phyloP scores from a whole-genome alignment of 768 basidiomycete genomes.

The Amanita pseudoporphyria region DNA sequence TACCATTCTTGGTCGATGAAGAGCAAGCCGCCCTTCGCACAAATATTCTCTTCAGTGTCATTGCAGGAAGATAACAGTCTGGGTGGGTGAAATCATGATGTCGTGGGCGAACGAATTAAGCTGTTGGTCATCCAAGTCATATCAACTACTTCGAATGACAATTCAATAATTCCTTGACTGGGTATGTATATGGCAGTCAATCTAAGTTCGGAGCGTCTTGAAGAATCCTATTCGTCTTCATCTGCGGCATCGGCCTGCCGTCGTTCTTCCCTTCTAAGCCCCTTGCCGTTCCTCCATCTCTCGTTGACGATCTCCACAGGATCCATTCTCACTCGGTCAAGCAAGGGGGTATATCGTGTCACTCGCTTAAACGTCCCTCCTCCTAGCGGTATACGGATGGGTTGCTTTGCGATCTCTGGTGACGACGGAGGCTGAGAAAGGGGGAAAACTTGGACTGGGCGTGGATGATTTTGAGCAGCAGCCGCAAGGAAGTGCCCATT shows the following conservation, averaged over 20 bases:
- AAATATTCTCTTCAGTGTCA: too few relatives aligned
- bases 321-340: conserved; percentile 60
- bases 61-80: too few relatives aligned
- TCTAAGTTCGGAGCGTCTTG: neutral
- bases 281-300: conserved; percentile 67
- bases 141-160: too few relatives aligned
- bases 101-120: too few relatives aligned
- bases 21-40: too few relatives aligned
- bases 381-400: conserved; percentile 46
- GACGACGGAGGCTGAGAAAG: conserved; percentile 17
- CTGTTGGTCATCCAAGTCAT: too few relatives aligned
- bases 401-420: conserved; percentile 8
- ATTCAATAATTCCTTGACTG: too few relatives aligned
- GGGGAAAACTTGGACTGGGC: conserved; percentile 29
- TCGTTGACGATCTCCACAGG: conserved; percentile 67
- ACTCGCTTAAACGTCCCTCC: conserved; percentile 57
- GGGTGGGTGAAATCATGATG: too few relatives aligned
- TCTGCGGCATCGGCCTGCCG: conserved; percentile 16
- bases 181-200: too few relatives aligned
- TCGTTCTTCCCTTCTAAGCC: conserved; percentile 33
- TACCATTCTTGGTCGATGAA: too few relatives aligned
- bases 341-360: conserved; percentile 56
- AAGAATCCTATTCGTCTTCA: conserved; percentile 13
- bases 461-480: conserved; percentile 39
- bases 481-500: conserved; percentile 57